phyloP scores from a whole-genome alignment of 2,329 filamentous ascomycete genomes.

The Elsinoe australis region DNA sequence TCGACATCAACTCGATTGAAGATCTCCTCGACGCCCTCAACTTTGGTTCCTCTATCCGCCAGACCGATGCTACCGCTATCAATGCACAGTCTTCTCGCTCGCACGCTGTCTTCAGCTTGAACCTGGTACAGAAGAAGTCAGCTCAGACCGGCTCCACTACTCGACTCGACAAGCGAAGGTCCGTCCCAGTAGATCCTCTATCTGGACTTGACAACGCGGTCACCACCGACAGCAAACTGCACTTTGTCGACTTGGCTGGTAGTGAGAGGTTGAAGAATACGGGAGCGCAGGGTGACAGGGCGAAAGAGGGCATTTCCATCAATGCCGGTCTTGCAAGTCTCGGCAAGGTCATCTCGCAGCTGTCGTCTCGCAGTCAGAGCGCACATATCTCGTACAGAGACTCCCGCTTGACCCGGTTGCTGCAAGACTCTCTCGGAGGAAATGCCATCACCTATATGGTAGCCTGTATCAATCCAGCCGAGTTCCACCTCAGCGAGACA shows the following conservation, averaged over 20 bases:
- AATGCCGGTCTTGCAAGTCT: slow-evolving; percentile 91
- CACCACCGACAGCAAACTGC: slow-evolving; percentile 93
- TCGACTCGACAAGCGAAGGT: slow-evolving; percentile 71
- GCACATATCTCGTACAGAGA: slow-evolving; percentile 96
- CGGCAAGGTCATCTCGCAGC: slow-evolving; percentile 95
- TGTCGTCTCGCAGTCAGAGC: slow-evolving; percentile 80
- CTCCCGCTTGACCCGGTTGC: slow-evolving; percentile 86
- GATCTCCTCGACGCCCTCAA: slow-evolving; percentile 84
- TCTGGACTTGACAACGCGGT: slow-evolving; percentile 58
- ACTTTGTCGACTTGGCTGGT: slow-evolving; percentile 95
- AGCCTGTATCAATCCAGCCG: slow-evolving; percentile 90
- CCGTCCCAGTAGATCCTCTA: slow-evolving; percentile 75
- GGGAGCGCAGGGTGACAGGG: slow-evolving; percentile 85
- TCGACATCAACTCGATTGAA: slow-evolving; percentile 83
- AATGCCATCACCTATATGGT: slow-evolving; percentile 99
- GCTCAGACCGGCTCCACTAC: slow-evolving; percentile 39
- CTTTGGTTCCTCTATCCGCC: slow-evolving; percentile 86
- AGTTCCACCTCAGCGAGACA: slow-evolving; percentile 96
- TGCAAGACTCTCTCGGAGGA: slow-evolving; percentile 93
- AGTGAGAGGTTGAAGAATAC: slow-evolving; percentile 97
- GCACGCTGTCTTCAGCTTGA: slow-evolving; percentile 93
- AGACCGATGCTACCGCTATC: slow-evolving; percentile 94
- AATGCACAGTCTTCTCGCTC: slow-evolving; percentile 97
- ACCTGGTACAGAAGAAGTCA: slow-evolving; percentile 76
- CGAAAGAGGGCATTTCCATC: slow-evolving; percentile 95